Conservation (phyloP, 2,329 filamentous ascomycete genomes). For the Pezicula rhizophila region DNA sequence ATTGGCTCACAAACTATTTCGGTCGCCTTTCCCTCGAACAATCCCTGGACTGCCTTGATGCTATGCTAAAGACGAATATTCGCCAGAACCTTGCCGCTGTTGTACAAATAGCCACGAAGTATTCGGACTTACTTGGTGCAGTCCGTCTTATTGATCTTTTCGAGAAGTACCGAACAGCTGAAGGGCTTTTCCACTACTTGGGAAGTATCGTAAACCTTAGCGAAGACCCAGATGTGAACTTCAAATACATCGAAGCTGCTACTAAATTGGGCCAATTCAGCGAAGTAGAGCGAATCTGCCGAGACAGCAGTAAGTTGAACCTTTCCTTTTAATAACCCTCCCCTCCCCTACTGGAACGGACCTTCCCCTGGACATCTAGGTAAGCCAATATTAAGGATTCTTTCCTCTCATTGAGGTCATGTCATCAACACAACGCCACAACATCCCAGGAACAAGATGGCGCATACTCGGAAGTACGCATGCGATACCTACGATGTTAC, state of each 20-base stretch:
- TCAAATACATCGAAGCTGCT: conserved; percentile 98
- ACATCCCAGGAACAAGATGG: too few relatives aligned
- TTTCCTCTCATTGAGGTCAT: too few relatives aligned
- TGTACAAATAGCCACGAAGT: conserved; percentile 94
- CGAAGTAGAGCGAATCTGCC: conserved; percentile 94
- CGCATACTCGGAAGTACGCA: too few relatives aligned
- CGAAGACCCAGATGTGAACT: conserved; percentile 91
- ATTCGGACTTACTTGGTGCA: conserved; percentile 89
- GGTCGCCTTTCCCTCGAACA: conserved; percentile 93
- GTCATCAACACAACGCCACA: too few relatives aligned
- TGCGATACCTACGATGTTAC: too few relatives aligned
- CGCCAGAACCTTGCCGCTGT: conserved; percentile 94
- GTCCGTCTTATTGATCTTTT: conserved; percentile 84
- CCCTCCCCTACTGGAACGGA: too few relatives aligned
- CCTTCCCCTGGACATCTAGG: too few relatives aligned
- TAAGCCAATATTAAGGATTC: too few relatives aligned
- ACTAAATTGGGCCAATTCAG: conserved; percentile 89
- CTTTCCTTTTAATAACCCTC: neutral
- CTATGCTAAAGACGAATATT: conserved; percentile 95
- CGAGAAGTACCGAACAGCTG: conserved; percentile 95
- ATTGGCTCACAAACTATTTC: conserved; percentile 91
- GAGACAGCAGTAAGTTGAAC: conserved; percentile 62
- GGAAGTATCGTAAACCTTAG: conserved; percentile 97
- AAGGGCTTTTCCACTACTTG: conserved; percentile 97
- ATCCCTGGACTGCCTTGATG: conserved; percentile 86